Conservation (phyloP, 2,329 filamentous ascomycete species). For the Neospermospora avenae region DNA sequence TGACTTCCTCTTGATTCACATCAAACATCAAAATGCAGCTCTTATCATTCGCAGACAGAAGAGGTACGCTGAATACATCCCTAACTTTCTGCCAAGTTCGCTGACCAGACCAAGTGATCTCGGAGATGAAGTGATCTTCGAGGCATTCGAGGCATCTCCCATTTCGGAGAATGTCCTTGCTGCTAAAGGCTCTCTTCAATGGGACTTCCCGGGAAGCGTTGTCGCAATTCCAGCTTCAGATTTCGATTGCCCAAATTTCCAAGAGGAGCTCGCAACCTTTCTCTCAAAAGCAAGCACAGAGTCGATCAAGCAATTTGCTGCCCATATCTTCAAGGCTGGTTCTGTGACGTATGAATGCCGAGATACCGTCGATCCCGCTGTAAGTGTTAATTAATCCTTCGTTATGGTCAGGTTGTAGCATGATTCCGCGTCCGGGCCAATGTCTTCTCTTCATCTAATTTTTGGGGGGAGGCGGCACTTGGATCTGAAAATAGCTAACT, state of each 20-base stretch:
- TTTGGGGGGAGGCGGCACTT: no score
- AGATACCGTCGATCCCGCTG: constrained; percentile 52
- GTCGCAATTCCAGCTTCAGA: constrained; percentile 43
- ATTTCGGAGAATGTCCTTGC: constrained; percentile 49
- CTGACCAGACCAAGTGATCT: constrained; percentile 12
- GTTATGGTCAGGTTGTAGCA: neutral
- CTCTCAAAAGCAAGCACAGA: constrained; percentile 55
- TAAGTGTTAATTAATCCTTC: constrained; percentile 34
- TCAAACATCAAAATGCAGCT: constrained; percentile 48
- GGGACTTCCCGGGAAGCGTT: constrained; percentile 57
- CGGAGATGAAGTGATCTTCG: constrained; percentile 44
- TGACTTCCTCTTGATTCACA: constrained; percentile 41
- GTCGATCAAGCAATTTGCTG: constrained; percentile 50
- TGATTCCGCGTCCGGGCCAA: neutral
- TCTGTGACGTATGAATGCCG: constrained; percentile 49
- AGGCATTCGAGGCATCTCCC: constrained; percentile 60
- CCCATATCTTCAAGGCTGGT: constrained; percentile 50
- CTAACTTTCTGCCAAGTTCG: neutral
- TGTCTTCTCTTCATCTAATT: neutral
- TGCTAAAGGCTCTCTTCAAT: constrained; percentile 48
- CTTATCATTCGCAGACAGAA: constrained; percentile 39
- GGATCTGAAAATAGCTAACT: neutral
- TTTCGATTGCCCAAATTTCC: constrained; percentile 44
- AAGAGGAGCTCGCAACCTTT: constrained; percentile 46
- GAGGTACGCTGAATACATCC: constrained; percentile 30